Conservation (phyloP, 306 rosid species). For the Citrullus colocynthis region DNA sequence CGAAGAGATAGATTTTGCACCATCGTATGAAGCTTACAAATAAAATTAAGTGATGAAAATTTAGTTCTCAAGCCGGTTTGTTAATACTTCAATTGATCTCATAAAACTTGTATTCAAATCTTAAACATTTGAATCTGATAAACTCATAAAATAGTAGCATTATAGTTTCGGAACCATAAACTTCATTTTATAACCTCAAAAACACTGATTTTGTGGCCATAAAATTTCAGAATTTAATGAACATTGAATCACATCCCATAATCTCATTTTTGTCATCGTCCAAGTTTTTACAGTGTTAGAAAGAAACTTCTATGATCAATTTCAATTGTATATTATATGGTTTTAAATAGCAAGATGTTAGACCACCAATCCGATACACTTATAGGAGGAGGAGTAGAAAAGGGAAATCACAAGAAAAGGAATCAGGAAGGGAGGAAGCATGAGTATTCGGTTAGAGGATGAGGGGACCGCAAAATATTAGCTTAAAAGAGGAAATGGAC, state of each 20-base stretch:
- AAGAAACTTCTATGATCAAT: not conserved
- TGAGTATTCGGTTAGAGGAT: no score
- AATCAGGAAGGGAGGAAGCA: no score
- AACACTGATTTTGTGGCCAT: not conserved
- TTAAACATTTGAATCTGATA: not conserved
- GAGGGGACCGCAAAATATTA: no score
- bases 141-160: not conserved
- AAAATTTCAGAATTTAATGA: not conserved
- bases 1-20: not conserved
- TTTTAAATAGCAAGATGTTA: not conserved
- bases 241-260: not conserved
- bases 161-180: not conserved
- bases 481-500: no score
- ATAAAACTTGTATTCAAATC: not conserved
- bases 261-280: not conserved
- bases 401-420: no score
- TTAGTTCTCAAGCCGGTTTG: not conserved
- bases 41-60: not conserved
- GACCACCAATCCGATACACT: no score
- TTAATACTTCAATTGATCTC: not conserved
- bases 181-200: not conserved
- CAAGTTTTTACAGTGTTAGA: not conserved
- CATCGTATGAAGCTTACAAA: not conserved
- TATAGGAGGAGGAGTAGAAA: no score
- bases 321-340: not conserved